Evolutionary conservation across 2,329 filamentous ascomycete species (phyloP), one percentile per base, ranked within the genome.

Genomic region (Epichloe sibirici): DNA sequence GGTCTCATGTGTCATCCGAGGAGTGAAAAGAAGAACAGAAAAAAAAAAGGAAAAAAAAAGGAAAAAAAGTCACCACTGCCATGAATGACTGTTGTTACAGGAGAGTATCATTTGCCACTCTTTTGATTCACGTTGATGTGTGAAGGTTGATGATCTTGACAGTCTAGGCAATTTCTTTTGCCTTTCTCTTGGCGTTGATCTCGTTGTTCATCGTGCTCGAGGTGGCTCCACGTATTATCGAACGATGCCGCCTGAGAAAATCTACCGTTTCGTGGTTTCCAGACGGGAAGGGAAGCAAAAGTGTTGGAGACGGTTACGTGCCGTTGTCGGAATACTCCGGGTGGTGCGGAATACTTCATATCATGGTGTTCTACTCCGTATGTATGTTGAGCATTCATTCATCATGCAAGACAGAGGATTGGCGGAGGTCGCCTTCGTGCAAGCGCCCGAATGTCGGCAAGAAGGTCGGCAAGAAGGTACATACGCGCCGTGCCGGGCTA

Each of bases 401-500:
- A 28, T 28, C 28, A 28, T 28, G 28, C 28, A 28, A 28, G 23
- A 1, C 23, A 23, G 23, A 4, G 35, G 35, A 49, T 49, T 40
- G 21, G 23, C 17, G 5, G 47, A 15, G 17, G 25, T 21, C 1
- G n/a, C 5, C 9, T 42, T 34, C 48, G 31, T 7, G 45, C 45
- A 47, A 47, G 31, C 45, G 45, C 45, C 45, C 28, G 37, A 35
- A 31, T 21, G 47, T 49, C 21, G 47, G 47, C 5, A 25, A 39
- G 31, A 40, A 31, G 43, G 43, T 49, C 21, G 47, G 47, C 5
- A 25, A 39, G 31, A 40, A 31, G 43, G 43, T 17, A 17, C 17
- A 17, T 47, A 46, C 49, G 50, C 50, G 50, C 50, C 50, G 50
- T 47, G 50, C 44, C 44, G 44, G 23, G 31, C 40, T 12, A 40